Evolutionary conservation across 2,329 filamentous ascomycete species (phyloP), one percentile per base, ranked within the genome.

Genomic region (Verticillium alfalfae): DNA sequence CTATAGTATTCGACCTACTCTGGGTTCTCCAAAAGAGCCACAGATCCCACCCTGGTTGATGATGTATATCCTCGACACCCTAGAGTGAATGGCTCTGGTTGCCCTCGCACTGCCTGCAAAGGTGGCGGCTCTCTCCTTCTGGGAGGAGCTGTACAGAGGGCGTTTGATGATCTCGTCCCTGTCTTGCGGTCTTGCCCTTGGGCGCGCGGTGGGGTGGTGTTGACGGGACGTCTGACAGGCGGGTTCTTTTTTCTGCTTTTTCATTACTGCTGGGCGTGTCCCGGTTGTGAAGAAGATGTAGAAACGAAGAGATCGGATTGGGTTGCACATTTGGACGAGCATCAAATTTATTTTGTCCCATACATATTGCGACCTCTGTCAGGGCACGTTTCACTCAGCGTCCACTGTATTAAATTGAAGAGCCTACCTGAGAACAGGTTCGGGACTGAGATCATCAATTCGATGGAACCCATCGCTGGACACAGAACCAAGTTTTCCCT

Each of bases 41-140:
- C 90, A 94, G 89, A 92, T 86, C 87, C 87, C 86, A 94, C 88
- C 90, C 91, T 92, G 91, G 91, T 90, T 91, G 92, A 96, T 95
- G 92, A 96, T 78, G 79, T 71, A 91, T 85, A 89, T 91, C 91
- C 90, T 91, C 91, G 87, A 83, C 84, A 81, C 89, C 89, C 88
- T 86, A 91, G 90, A 93, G 91, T 95, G 91, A 93, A 89, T 83
- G 82, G 79, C 80, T 83, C 74, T 75, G 75, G 75, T 84, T 79
- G 75, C 82, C 83, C 79, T 85, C 83, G 84, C 63, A 68, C 83
- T 82, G 78, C 80, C 83, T 80, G 84, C 73, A 84, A 87, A 81
- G 85, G 81, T 76, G 83, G 85, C 85, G 85, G 83, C 62, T 58
- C 34, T 57, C 67, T 16, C 39, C 39, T 8, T 18, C 64, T 58